Percentiles rank a stretch among this genome's conserved stretches.
phyloP scores from a whole-genome alignment of 441 rosid genomes.

The Brassica balearica region DNA sequence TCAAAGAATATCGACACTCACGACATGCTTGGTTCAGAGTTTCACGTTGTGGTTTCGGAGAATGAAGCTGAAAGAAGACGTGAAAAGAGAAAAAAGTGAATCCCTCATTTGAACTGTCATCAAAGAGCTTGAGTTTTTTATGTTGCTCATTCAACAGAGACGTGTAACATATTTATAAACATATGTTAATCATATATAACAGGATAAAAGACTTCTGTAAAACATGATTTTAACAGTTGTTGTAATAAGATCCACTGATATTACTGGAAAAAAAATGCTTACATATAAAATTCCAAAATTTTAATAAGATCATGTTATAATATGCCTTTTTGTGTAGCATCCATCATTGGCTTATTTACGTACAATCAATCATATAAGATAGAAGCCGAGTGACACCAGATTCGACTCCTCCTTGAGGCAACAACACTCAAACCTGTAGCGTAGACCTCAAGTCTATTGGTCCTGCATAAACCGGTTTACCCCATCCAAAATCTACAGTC shows the following conservation, averaged over 20 bases:
- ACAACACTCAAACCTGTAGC: conserved; percentile 82
- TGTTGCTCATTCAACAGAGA: neutral
- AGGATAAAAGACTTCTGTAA: neutral
- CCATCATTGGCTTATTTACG: neutral
- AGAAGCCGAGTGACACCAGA: conserved; percentile 55
- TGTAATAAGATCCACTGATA: neutral
- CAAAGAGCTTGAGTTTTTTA: neutral
- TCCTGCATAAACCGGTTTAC: conserved; percentile 75
- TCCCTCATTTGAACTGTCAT: neutral
- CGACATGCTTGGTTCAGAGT: conserved; percentile 89
- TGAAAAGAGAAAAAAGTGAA: conserved; percentile 51
- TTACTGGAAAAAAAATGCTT: neutral
- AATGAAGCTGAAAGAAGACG: conserved; percentile 46
- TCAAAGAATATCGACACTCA: conserved; percentile 53
- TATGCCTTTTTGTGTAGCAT: neutral
- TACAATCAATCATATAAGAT: conserved; percentile 40
- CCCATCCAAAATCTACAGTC: conserved; percentile 91
- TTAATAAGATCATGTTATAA: neutral
- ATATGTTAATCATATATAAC: neutral
- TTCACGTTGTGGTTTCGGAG: conserved; percentile 41
- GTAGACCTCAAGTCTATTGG: conserved; percentile 87
- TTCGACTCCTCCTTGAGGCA: conserved; percentile 67
- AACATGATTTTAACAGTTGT: neutral
- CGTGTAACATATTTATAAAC: neutral
- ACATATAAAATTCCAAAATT: neutral